A percentile compares a stretch with the other conserved stretches of the same genome.
Evolutionary conservation across 75 land plant genomes (phyloP).

Genomic region (Selaginella tamariscina): DNA sequence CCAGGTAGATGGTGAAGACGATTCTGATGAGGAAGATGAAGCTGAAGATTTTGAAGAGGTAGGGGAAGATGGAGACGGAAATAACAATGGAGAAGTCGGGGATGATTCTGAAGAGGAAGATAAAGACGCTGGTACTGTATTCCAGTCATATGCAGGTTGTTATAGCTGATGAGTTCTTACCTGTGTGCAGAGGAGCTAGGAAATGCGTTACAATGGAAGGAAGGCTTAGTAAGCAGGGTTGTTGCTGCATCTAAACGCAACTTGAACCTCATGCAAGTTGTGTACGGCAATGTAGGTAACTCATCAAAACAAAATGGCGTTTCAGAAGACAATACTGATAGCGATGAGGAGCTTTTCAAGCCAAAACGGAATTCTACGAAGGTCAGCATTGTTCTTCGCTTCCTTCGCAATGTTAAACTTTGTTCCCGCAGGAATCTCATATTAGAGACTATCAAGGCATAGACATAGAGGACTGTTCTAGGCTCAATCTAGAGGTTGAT

Average conservation of each 20-base stretch:
- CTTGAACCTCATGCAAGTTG: slow-evolving; percentile 69
- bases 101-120: slow-evolving; percentile 17
- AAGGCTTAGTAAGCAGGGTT: slow-evolving; percentile 41
- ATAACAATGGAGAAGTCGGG: slow-evolving; percentile 14
- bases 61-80: not conserved
- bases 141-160: not conserved
- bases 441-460: slow-evolving; percentile 32
- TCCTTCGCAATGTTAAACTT: slow-evolving; percentile 6
- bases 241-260: slow-evolving; percentile 23
- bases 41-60: slow-evolving; percentile 12
- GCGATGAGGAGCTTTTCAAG: slow-evolving; percentile 74
- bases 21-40: slow-evolving; percentile 5
- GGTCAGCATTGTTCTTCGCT: slow-evolving; percentile 25
- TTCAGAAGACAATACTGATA: slow-evolving; percentile 30
- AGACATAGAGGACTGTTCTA: slow-evolving; percentile 67
- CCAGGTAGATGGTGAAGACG: slow-evolving; percentile 6
- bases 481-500: slow-evolving; percentile 25
- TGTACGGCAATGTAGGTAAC: slow-evolving; percentile 52
- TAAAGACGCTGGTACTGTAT: slow-evolving; percentile 7
- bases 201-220: slow-evolving; percentile 69
- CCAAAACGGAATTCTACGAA: slow-evolving; percentile 45
- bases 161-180: not conserved
- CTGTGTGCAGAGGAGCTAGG: slow-evolving; percentile 21
- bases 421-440: slow-evolving; percentile 17
- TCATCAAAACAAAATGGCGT: slow-evolving; percentile 7